Evolutionary conservation across 352 stramenopile species (phyloP).

Genomic region (Globisporangium okanoganense): DNA sequence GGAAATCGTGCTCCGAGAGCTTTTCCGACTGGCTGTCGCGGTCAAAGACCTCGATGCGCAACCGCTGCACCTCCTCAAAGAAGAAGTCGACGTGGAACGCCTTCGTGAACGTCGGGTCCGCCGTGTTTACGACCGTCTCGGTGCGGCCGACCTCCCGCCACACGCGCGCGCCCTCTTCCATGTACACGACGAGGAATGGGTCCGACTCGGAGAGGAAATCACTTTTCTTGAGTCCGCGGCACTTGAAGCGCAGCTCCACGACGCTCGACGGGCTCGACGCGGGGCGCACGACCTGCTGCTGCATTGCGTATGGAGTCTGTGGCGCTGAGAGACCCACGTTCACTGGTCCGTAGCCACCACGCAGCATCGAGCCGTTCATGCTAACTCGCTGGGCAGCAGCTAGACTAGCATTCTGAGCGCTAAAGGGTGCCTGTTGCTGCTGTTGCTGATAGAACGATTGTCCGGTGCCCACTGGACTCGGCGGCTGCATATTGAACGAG

Average conservation of each 20-base stretch:
- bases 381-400: background rate
- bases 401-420: too few relatives aligned
- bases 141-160: slow-evolving; percentile 78
- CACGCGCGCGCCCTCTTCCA: slow-evolving; percentile 38
- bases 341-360: slow-evolving; percentile 44
- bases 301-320: background rate
- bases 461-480: slow-evolving; percentile 3
- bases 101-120: slow-evolving; percentile 67
- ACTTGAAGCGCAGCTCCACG: slow-evolving; percentile 65
- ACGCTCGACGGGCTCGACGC: slow-evolving; percentile 37
- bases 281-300: background rate
- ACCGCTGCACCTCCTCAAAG: slow-evolving; percentile 78
- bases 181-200: slow-evolving; percentile 71
- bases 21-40: slow-evolving; percentile 60
- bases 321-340: slow-evolving; percentile 19
- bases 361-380: slow-evolving; percentile 17
- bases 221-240: slow-evolving; percentile 66
- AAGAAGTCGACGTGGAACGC: slow-evolving; percentile 72
- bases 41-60: slow-evolving; percentile 81
- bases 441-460: slow-evolving; percentile 13
- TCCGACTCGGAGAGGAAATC: slow-evolving; percentile 72
- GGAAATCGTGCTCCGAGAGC: slow-evolving; percentile 61
- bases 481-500: slow-evolving; percentile 10
- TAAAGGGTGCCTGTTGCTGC: too few relatives aligned
- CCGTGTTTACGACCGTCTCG: slow-evolving; percentile 67